Base-by-base conservation (phyloP, 805 yeast genomes). In the Tetrapisispora arboricola region DNA sequence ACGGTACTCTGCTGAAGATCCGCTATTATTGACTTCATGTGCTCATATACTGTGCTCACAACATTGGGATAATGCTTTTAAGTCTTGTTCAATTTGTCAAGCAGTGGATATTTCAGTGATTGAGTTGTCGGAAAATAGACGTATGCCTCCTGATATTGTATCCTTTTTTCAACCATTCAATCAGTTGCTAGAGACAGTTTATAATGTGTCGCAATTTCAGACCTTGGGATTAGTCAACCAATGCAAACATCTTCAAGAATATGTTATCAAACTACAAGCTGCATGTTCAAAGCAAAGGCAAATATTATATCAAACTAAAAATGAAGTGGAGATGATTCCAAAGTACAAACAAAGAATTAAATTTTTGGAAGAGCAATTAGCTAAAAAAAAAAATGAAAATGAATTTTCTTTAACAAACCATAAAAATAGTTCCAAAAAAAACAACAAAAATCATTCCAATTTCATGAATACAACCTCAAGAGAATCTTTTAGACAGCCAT, bases 21-120 rank as follows among this genome's bases (percentile, higher is more conserved):
- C 53, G 1, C 50, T 65, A 18, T 49, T 48, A 32, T 41, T 65
- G 36, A 64, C 67, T 1, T 63, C 68, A 3, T 65, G 70, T 50
- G 68, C 68, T 3, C 68, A 65, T 45, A 51, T 59, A 1, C 44
- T 65, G 17, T 65, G 70, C 36, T 48, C 52, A 3, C 53, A 54
- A 12, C 68, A 65, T 46, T 36, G 50, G 30, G 32, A 33, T 21
- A 12, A 32, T 2, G 27, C 30, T 2, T 30, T 27, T 6, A 44
- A 38, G n/a, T 19, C 29, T 2, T 54, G 60, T 29, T 46, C 55
- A 5, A 31, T 50, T 20, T 56, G 60, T 32, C 28, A 44, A 12
- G 48, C 49, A 3, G 30, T 26, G 15, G 54, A 53, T 40, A 47
- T 53, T 7, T 49, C 58, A 6, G 40, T 49, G 10, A 47, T 57